Percentiles rank a stretch among this genome's conserved stretches.
Evolutionary conservation across 495 filamentous ascomycete genomes (phyloP).

Genomic region (Penicillium parvum): DNA sequence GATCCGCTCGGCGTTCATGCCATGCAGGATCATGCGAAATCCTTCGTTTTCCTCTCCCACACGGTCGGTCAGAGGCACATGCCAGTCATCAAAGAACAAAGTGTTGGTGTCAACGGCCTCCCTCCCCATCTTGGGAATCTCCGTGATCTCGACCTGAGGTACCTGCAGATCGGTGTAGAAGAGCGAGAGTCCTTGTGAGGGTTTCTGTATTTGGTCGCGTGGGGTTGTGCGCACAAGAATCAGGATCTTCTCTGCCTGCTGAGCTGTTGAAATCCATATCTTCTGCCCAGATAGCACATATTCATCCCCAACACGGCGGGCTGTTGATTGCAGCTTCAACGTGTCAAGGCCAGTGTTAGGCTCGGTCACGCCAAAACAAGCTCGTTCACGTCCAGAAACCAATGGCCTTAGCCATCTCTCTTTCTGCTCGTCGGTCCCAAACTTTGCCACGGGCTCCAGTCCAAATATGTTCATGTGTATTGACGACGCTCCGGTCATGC

Average conservation of each 20-base stretch:
- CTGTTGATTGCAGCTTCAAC: conserved; percentile 57
- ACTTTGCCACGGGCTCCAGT: conserved; percentile 67
- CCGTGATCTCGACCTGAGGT: conserved; percentile 17
- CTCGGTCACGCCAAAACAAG: conserved; percentile 65
- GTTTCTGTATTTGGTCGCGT: conserved; percentile 55
- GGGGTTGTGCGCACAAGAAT: conserved; percentile 69
- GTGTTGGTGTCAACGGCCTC: conserved; percentile 73
- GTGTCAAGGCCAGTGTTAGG: conserved; percentile 71
- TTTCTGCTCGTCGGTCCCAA: conserved; percentile 56
- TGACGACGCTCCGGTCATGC: conserved; percentile 69
- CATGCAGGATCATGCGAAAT: conserved; percentile 71
- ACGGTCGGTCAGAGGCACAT: conserved; percentile 50
- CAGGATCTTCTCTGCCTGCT: conserved; percentile 69
- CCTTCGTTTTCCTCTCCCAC: conserved; percentile 66
- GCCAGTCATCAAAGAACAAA: conserved; percentile 73
- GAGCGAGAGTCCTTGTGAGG: conserved; percentile 64
- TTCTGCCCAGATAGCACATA: conserved; percentile 69
- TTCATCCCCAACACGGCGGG: conserved; percentile 37
- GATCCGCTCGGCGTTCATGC: conserved; percentile 77
- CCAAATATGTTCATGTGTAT: conserved; percentile 76
- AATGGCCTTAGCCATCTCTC: conserved; percentile 57
- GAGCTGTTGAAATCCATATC: conserved; percentile 76
- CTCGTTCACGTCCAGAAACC: conserved; percentile 51
- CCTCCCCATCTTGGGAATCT: conserved; percentile 64
- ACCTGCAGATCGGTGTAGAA: conserved; percentile 75